Percentiles rank a stretch among this genome's conserved stretches.
Evolutionary conservation across 305 asterid species (phyloP).

Genomic region (Fraxinus paxiana): DNA sequence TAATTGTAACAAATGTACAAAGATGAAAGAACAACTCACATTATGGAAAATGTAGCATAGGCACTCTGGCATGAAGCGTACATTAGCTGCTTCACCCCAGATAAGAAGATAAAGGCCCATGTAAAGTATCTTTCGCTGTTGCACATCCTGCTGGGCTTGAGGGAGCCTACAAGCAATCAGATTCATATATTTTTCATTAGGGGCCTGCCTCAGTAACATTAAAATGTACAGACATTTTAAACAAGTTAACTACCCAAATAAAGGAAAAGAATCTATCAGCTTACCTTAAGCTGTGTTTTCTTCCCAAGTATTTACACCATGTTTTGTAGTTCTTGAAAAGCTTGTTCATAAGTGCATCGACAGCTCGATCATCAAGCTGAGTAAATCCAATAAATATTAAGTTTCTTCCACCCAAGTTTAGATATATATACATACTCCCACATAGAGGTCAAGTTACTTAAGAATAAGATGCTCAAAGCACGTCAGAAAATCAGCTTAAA

Average conservation of each 20-base stretch:
- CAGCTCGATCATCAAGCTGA: slow-evolving; percentile 97
- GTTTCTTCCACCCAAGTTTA: slow-evolving; percentile 23
- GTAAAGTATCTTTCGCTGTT: slow-evolving; percentile 87
- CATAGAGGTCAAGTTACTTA: slow-evolving; percentile 13
- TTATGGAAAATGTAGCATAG: slow-evolving; percentile 95
- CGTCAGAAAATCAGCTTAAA: not conserved
- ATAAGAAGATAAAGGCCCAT: slow-evolving; percentile 98
- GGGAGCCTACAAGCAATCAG: slow-evolving; percentile 65
- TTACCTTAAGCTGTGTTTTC: slow-evolving; percentile 92
- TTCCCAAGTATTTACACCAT: slow-evolving; percentile 96
- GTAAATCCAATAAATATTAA: slow-evolving; percentile 13
- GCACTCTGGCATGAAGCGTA: slow-evolving; percentile 98
- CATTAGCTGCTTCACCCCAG: slow-evolving; percentile 99
- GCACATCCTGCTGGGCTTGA: slow-evolving; percentile 74
- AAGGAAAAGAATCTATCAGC: slow-evolving; percentile 13
- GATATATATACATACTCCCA: slow-evolving; percentile 11
- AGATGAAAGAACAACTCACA: slow-evolving; percentile 49
- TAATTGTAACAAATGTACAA: slow-evolving; percentile 13
- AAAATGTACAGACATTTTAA: not conserved
- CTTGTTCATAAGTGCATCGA: slow-evolving; percentile 83
- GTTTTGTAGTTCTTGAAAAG: slow-evolving; percentile 96
- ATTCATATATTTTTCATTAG: slow-evolving; percentile 15
- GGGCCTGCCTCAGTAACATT: slow-evolving; percentile 6
- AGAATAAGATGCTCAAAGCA: not conserved
- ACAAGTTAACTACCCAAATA: slow-evolving; percentile 4